Evolutionary conservation across 164 flowering plant genomes (phyloP), one percentile per base, ranked within the genome.

Genomic region (Vitis labrusca): DNA sequence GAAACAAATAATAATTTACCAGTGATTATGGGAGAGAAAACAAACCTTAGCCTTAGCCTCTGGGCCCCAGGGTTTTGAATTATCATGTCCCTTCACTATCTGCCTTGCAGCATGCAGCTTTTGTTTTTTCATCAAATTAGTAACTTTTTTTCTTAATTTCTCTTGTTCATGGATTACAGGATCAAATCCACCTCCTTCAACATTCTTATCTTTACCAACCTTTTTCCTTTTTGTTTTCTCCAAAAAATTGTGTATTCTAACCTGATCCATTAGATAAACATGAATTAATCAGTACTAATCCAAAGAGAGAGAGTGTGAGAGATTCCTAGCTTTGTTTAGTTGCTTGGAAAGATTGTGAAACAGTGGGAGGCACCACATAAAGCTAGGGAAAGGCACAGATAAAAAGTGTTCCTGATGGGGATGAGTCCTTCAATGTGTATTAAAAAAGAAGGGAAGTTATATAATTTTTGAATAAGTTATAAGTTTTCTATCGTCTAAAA

Each of bases 11-110:
- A 59, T 6, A 8, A 52, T 57, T 62, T 9, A 50, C 47, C 9
- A 50, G 48, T 30, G n/a, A 59, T 30, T 3, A 2, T 56, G 51
- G 61, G 15, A 65, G 9, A 50, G 10, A 2, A 63, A 17, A 44
- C 75, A 77, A 63, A 93, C 98, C 98, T 93, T 89, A 66, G 93
- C 98, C 78, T 76, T 89, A 57, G 70, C 79, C 50, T 79, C 91
- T 61, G 66, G 77, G 14, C 83, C 81, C 99, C 99, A 95, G 1
- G 96, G 88, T 81, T 77, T 83, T 51, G 78, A 74, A 65, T 77
- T 83, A 68, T 85, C 89, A 15, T 85, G 86, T 27, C 72, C 74
- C 63, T 84, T 87, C 71, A 91, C 85, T 69, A 93, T 84, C 56
- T 81, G 65, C 77, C 75, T 81, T 57, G 87, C 89, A 53, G 82